A percentile compares a stretch with the other conserved stretches of the same genome.
phyloP scores from a whole-genome alignment of 2,329 filamentous ascomycete genomes.

The Thermochaetoides dissita region DNA sequence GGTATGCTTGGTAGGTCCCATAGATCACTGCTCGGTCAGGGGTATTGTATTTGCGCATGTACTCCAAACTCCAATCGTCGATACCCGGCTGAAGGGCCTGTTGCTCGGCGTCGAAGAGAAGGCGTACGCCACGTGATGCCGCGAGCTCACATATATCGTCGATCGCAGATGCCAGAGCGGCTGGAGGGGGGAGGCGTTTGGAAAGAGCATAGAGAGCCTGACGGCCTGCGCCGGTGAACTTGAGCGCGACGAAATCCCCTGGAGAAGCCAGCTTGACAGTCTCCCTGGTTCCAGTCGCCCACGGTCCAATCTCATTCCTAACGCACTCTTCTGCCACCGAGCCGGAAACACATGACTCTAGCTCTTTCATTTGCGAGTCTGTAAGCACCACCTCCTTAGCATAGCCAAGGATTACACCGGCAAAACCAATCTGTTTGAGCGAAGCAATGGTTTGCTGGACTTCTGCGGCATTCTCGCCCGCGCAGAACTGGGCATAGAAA shows the following conservation, averaged over 20 bases:
- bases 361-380: constrained; percentile 33
- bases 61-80: constrained; percentile 63
- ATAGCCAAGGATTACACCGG: constrained; percentile 73
- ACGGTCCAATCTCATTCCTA: constrained; percentile 50
- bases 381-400: constrained; percentile 66
- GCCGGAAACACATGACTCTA: constrained; percentile 30
- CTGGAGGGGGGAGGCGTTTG: constrained; percentile 46
- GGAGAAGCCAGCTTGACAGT: constrained; percentile 61
- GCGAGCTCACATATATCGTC: constrained; percentile 63
- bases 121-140: constrained; percentile 49
- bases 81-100: constrained; percentile 65
- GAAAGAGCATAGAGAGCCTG: constrained; percentile 55
- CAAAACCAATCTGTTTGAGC: constrained; percentile 63
- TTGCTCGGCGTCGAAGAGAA: constrained; percentile 82
- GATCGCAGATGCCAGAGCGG: constrained; percentile 54
- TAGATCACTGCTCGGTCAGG: constrained; percentile 56
- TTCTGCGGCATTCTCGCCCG: constrained; percentile 58
- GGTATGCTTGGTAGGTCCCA: constrained; percentile 66
- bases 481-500: constrained; percentile 86
- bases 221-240: constrained; percentile 68
- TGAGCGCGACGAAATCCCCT: constrained; percentile 52
- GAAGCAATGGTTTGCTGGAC: constrained; percentile 49
- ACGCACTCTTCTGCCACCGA: constrained; percentile 35
- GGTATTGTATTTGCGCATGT: constrained; percentile 64
- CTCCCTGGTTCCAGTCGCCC: constrained; percentile 60